Base-by-base conservation (phyloP, 176 grass and related monocot genomes). In the Carex littledalei region DNA sequence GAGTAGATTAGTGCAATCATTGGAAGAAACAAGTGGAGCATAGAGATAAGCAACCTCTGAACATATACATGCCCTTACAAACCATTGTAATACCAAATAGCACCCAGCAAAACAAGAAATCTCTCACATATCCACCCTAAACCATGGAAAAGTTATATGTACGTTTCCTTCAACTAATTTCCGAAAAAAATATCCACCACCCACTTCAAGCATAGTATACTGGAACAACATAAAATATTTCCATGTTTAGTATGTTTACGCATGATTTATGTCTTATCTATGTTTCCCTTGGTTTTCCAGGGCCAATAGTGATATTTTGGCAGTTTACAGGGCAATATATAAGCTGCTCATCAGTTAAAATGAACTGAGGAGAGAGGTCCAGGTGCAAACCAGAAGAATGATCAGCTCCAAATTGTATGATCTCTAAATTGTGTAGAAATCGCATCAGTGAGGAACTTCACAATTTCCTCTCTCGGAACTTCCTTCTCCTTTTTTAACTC, bases 401-500 rank as follows among this genome's bases (percentile, higher is more conserved):
- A 84, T 94, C 65, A 93, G 41, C 63, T 91, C 93, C 95, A 95
- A 84, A 92, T 95, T 63, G 87, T 86, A 88, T 86, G 89, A 89
- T 95, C 91, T 87, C 91, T 98, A 84, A 92, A 95, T 55, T 90
- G 93, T 71, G 87, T 87, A 80, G 88, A 94, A 87, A 94, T 92
- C n/a, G 86, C 86, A n/a, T 98, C 95, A 56, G 82, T 88, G 63
- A 98, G 78, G 84, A 98, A 98, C 86, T 88, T 90, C 12, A 92
- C 87, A 87, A 98, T 78, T 37, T 94, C 91, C 47, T 67, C 95
- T 84, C 89, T 94, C 20, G 87, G 85, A 70, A 98, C 84, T 31
- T 89, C 89, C 84, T 93, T 98, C 77, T 92, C 95, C 84, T 77
- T 98, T 85, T 89, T 98, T 45, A 92, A 76, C 86, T 98, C 95